phyloP scores from a whole-genome alignment of 78 protist genomes.

The Speleostelium caveatum region DNA sequence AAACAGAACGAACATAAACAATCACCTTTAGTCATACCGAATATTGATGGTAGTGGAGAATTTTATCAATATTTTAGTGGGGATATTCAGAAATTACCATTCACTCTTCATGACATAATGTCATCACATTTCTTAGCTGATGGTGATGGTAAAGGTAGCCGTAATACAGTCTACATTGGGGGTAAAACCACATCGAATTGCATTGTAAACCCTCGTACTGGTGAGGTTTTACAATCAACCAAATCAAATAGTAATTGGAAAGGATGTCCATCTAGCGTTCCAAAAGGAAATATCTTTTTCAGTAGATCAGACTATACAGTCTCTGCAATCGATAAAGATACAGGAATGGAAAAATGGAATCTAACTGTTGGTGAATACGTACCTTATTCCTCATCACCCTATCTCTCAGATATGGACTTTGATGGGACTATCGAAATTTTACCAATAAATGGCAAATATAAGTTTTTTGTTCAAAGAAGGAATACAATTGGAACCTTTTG shows the following conservation, averaged over 20 bases:
- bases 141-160: neutral
- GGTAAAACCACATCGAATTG: slow-evolving; percentile 24
- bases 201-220: slow-evolving; percentile 21
- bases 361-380: slow-evolving; percentile 53
- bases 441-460: slow-evolving; percentile 13
- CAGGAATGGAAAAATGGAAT: slow-evolving; percentile 59
- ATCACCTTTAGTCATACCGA: slow-evolving; percentile 26
- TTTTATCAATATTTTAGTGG: slow-evolving; percentile 6
- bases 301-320: slow-evolving; percentile 58
- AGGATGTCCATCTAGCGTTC: slow-evolving; percentile 15
- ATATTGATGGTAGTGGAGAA: slow-evolving; percentile 52
- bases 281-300: neutral
- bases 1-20: no score
- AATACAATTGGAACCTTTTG: slow-evolving; percentile 6
- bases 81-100: slow-evolving; percentile 38
- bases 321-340: slow-evolving; percentile 37
- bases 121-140: slow-evolving; percentile 22
- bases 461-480: slow-evolving; percentile 15
- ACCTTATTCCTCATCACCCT: slow-evolving; percentile 25
- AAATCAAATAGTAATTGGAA: slow-evolving; percentile 12
- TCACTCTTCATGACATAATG: slow-evolving; percentile 38
- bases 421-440: slow-evolving; percentile 38
- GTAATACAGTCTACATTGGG: slow-evolving; percentile 21
- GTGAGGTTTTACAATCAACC: slow-evolving; percentile 27
- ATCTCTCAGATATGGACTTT: slow-evolving; percentile 8